Evolutionary conservation across 116 monocot genomes (phyloP), one percentile per base, ranked within the genome.

Genomic region (Zostera marina): DNA sequence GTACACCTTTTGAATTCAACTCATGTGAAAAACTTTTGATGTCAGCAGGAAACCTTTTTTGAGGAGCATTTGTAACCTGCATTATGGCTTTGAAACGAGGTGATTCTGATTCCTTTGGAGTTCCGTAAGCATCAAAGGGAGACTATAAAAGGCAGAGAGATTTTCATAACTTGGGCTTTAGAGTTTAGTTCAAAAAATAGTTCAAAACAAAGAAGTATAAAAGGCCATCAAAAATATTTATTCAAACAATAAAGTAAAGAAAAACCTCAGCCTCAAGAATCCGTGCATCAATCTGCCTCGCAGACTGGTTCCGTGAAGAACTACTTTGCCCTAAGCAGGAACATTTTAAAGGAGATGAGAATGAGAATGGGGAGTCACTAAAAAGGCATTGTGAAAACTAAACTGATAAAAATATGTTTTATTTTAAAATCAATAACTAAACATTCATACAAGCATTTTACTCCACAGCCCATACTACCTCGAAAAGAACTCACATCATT

Each of bases 11-110:
- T 38, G 94, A 89, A 51, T 89, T 80, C 54, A 96, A 74, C 65
- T 96, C 96, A 67, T 96, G 96, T 3, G 96, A 96, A 78, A 89
- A 96, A 48, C 89, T 89, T 77, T 96, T 96, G 42, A 96, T 74
- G 55, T 96, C 96, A 19, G 57, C 74, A 63, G 96, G 96, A 56
- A 66, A 58, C 64, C 72, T 85, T 73, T 89, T 96, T 60, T 77
- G 82, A 12, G 96, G 96, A 56, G 80, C 96, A 74, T 80, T 96
- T 45, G 96, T 96, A 47, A 80, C 89, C 67, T 80, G 76, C 82
- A 96, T 89, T 57, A 89, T 96, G 53, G 74, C 96, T 74, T 89
- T 82, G 73, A 96, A 96, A 60, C 96, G 89, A 23, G 96, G 96
- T 64, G 96, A 96, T 60, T 96, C 96, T 11, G 89, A 96, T 58